Percentiles rank a stretch among this genome's conserved stretches.
Evolutionary conservation across 2,329 filamentous ascomycete species (phyloP).

Genomic region (Aspergillus eucalypticola): DNA sequence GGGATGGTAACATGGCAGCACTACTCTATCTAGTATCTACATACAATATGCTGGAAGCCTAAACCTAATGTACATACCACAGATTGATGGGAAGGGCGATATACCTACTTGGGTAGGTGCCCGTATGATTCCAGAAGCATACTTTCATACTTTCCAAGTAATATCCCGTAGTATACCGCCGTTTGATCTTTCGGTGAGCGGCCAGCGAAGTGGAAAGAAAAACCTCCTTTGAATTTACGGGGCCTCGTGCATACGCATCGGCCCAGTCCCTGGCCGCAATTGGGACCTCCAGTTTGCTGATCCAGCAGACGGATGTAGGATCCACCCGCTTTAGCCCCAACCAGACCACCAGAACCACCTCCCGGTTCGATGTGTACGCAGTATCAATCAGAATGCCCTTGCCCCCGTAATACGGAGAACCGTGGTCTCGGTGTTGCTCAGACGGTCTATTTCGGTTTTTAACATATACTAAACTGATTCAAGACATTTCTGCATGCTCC

Average conservation of each 20-base stretch:
- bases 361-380: neutral
- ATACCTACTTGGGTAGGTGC: neutral
- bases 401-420: slow-evolving; percentile 2
- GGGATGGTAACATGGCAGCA: neutral
- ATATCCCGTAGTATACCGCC: neutral
- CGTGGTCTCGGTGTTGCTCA: neutral
- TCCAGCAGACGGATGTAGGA: slow-evolving; percentile 1
- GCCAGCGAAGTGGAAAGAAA: neutral
- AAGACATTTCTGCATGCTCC: neutral
- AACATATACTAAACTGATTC: neutral
- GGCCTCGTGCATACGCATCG: slow-evolving; percentile 7
- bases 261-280: slow-evolving; percentile 6
- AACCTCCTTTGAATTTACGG: neutral
- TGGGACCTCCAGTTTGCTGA: slow-evolving; percentile 3
- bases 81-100: neutral
- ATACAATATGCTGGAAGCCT: neutral
- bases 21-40: neutral
- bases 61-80: neutral
- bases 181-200: slow-evolving; percentile 10
- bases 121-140: slow-evolving; percentile 1
- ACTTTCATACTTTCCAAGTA: no score
- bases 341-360: slow-evolving; percentile 2
- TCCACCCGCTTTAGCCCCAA: slow-evolving; percentile 6
- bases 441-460: neutral
- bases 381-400: no score